A percentile compares a stretch with the other conserved stretches of the same genome.
Evolutionary conservation across 2,329 filamentous ascomycete species (phyloP).

Genomic region (Claviceps fusiformis): DNA sequence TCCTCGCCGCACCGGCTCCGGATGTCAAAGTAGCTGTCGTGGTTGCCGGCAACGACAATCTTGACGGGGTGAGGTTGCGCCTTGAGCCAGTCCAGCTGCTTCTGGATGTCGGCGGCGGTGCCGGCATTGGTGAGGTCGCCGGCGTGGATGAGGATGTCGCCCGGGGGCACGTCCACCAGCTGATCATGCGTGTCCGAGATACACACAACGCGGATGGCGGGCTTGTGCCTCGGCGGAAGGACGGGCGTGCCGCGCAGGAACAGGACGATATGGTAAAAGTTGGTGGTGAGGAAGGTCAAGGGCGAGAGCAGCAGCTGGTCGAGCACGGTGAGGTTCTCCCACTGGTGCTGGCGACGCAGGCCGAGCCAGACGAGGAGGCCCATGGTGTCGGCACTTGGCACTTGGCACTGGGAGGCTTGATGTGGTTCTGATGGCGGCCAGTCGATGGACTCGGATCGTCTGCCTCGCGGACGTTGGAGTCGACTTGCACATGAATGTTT

Average conservation of each 20-base stretch:
- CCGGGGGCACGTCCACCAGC: conserved; percentile 48
- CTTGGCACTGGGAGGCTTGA: not conserved
- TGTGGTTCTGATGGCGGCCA: not conserved
- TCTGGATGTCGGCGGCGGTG: conserved; percentile 59
- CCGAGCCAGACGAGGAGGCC: conserved; percentile 30
- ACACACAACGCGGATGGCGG: conserved; percentile 64
- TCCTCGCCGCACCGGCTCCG: conserved; percentile 45
- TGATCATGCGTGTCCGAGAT: conserved; percentile 79
- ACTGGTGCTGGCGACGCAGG: conserved; percentile 32
- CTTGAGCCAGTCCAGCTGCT: conserved; percentile 72
- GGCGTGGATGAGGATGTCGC: conserved; percentile 79
- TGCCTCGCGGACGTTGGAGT: too few species aligned
- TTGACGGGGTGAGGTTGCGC: conserved; percentile 65
- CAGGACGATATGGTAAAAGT: conserved; percentile 51
- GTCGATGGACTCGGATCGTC: not conserved
- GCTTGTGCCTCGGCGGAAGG: conserved; percentile 37
- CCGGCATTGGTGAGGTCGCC: conserved; percentile 73
- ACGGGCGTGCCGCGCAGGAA: conserved; percentile 54
- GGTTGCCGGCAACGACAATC: conserved; percentile 74
- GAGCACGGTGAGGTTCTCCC: conserved; percentile 38
- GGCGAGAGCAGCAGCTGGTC: conserved; percentile 57
- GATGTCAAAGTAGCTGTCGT: conserved; percentile 74
- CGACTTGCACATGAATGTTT: too few species aligned
- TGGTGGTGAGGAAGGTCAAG: conserved; percentile 46
- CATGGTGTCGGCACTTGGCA: conserved; percentile 19